Conservation (phyloP, 1,139 yeast genomes). For the Diutina mesorugosa region DNA sequence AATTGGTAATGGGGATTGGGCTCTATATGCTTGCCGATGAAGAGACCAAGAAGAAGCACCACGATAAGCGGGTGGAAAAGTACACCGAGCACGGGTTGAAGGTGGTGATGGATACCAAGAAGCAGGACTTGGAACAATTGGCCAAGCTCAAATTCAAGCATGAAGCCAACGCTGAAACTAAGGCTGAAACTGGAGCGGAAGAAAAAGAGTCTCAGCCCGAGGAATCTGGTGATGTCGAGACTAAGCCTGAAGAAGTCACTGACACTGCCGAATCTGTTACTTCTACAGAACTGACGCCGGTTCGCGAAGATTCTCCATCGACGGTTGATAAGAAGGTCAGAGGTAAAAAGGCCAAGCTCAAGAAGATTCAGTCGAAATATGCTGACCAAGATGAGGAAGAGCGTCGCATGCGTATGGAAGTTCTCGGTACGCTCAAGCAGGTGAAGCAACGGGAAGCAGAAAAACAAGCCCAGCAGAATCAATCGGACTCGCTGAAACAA, state of each 20-base stretch:
- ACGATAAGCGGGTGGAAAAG: conserved; percentile 19
- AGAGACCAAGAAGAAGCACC: conserved; percentile 30
- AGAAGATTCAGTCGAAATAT: conserved; percentile 73
- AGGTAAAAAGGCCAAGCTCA: conserved; percentile 75
- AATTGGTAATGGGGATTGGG: conserved; percentile 82
- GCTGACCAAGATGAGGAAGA: conserved; percentile 92
- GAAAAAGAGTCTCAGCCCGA: conserved; percentile 5
- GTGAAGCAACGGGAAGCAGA: conserved; percentile 15
- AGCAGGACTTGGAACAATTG: conserved; percentile 12
- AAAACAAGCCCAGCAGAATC: conserved; percentile 12
- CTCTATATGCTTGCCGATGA: conserved; percentile 63
- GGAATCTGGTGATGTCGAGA: conserved; percentile 6
- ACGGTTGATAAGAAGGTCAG: conserved; percentile 25
- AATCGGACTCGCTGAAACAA: conserved; percentile 11
- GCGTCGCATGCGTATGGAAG: conserved; percentile 56
- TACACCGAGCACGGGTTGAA: conserved; percentile 37
- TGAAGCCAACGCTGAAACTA: background rate
- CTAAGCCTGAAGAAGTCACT: background rate
- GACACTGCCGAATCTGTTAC: too few species aligned
- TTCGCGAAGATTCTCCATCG: background rate
- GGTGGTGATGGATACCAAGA: conserved; percentile 23
- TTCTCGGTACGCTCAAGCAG: conserved; percentile 73
- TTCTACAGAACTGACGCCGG: background rate
- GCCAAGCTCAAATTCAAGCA: conserved; percentile 6
- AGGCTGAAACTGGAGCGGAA: conserved; percentile 6